Evolutionary conservation across 371 early-diverging fungal genomes (phyloP).

Genomic region (Chytridium lagenaria): DNA sequence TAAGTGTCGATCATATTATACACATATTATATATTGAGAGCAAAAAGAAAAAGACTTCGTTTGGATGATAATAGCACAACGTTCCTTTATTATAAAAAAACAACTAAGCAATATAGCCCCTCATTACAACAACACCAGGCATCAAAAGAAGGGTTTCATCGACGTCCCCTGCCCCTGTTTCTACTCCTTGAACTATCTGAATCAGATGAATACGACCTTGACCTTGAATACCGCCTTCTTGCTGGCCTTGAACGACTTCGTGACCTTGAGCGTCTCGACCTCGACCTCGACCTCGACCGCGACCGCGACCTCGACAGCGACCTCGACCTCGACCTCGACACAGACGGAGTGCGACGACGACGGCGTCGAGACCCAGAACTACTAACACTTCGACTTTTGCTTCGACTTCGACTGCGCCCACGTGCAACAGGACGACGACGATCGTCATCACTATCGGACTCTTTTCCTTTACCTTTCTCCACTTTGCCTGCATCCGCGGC

Average conservation of each 20-base stretch:
- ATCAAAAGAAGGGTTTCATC: too few relatives aligned
- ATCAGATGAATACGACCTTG: not conserved
- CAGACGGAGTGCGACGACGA: constrained; percentile 5
- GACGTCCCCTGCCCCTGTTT: too few relatives aligned
- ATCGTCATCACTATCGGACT: not conserved
- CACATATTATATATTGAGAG: too few relatives aligned
- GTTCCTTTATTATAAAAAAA: too few relatives aligned
- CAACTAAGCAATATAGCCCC: too few relatives aligned
- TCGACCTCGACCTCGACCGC: constrained; percentile 10
- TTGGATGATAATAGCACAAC: too few relatives aligned
- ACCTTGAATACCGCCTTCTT: not conserved
- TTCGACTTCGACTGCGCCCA: not conserved
- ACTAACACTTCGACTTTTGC: constrained; percentile 1
- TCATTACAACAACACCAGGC: too few relatives aligned
- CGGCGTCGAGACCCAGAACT: not conserved
- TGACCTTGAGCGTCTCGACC: not conserved
- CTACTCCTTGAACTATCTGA: not conserved
- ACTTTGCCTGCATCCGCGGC: not conserved
- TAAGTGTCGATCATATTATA: too few relatives aligned
- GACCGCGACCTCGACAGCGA: constrained; percentile 8
- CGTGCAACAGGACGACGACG: not conserved
- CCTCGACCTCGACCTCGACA: constrained; percentile 7
- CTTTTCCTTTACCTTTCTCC: not conserved
- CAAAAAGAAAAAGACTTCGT: too few relatives aligned
- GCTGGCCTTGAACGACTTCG: not conserved